phyloP scores from a whole-genome alignment of 345 rosid genomes.

The Anacardium occidentale region DNA sequence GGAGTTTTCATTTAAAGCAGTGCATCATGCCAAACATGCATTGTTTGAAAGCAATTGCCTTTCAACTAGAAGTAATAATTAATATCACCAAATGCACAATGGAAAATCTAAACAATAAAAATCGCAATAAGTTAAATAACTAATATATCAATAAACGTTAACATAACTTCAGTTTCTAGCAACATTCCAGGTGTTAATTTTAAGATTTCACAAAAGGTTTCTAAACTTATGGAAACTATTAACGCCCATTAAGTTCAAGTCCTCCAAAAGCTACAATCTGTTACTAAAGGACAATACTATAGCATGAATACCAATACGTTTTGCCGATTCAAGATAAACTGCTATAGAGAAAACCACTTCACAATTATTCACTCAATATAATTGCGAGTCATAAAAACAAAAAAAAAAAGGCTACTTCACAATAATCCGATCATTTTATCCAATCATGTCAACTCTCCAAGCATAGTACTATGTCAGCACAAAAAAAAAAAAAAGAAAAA shows the following conservation, averaged over 20 bases:
- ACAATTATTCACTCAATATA: too few relatives aligned
- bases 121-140: background rate
- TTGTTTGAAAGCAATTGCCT: background rate
- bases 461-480: too few relatives aligned
- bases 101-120: background rate
- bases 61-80: background rate
- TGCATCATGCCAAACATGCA: background rate
- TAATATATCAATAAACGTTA: too few relatives aligned
- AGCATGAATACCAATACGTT: too few relatives aligned
- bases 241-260: background rate
- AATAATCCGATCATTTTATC: too few relatives aligned
- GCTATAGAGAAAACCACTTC: too few relatives aligned
- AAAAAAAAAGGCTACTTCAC: too few relatives aligned
- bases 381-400: too few relatives aligned
- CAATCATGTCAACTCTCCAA: too few relatives aligned
- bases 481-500: too few relatives aligned
- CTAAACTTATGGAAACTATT: background rate
- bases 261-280: background rate
- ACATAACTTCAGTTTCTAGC: constrained; percentile 4
- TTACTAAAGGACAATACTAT: background rate
- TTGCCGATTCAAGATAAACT: too few relatives aligned
- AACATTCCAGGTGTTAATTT: background rate
- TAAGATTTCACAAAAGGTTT: background rate
- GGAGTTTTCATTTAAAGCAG: background rate
- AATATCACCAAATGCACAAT: background rate